Conservation (phyloP, 768 basidiomycete species). For the Psilocybe tampanensis region DNA sequence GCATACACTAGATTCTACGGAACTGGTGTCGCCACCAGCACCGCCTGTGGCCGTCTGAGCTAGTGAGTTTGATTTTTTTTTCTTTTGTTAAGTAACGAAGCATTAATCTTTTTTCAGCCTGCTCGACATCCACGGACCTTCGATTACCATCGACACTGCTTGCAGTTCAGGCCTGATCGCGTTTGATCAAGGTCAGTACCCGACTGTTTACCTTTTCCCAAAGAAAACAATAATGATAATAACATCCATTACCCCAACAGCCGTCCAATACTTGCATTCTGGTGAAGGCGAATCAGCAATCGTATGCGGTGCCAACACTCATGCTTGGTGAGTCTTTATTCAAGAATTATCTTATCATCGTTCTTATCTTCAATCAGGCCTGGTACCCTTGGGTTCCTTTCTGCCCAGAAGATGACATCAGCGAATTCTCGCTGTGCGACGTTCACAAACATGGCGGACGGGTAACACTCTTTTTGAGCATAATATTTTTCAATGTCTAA, state of each 20-base stretch:
- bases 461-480: conserved; percentile 18
- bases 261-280: conserved; percentile 33
- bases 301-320: conserved; percentile 34
- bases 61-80: conserved; percentile 28
- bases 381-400: conserved; percentile 31
- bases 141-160: conserved; percentile 35
- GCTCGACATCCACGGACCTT: conserved; percentile 37
- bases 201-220: too few species aligned
- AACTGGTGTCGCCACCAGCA: conserved; percentile 33
- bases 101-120: conserved; percentile 20
- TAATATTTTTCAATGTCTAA: not conserved
- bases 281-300: conserved; percentile 37
- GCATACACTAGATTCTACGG: conserved; percentile 36
- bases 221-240: too few species aligned
- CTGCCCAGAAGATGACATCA: conserved; percentile 36
- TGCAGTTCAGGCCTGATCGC: conserved; percentile 37
- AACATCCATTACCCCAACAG: conserved; percentile 13
- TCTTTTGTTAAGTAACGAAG: not conserved
- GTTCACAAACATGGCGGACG: conserved; percentile 35
- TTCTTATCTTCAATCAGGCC: conserved; percentile 22
- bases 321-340: conserved; percentile 26
- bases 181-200: conserved; percentile 31
- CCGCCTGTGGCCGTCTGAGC: conserved; percentile 37
- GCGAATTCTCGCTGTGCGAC: conserved; percentile 35
- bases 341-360: not conserved